Conservation (phyloP, 148 eudicot species). For the Mesembryanthemum crystallinum region DNA sequence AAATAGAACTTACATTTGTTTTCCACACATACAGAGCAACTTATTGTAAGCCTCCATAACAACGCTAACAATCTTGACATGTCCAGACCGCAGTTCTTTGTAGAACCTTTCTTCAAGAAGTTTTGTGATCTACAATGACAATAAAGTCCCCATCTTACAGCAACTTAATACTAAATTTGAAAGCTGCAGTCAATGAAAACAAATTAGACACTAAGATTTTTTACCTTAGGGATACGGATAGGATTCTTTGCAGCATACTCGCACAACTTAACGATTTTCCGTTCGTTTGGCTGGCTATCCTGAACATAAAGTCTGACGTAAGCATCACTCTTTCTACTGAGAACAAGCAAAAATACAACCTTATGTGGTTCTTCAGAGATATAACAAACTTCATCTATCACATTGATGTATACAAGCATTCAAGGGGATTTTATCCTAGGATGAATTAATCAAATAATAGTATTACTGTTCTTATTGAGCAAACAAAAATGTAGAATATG, state of each 20-base stretch:
- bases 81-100: constrained; percentile 78
- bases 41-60: constrained; percentile 65
- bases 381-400: neutral
- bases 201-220: neutral
- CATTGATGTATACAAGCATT: neutral
- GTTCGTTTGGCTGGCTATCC: constrained; percentile 66
- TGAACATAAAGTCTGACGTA: constrained; percentile 31
- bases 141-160: constrained; percentile 4
- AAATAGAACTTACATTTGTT: constrained; percentile 62
- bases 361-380: neutral
- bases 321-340: constrained; percentile 10
- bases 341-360: neutral
- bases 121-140: constrained; percentile 57
- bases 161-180: neutral
- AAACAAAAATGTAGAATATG: constrained; percentile 1
- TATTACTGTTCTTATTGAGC: neutral
- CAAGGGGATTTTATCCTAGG: neutral
- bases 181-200: neutral
- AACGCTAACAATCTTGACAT: constrained; percentile 53
- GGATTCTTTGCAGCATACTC: constrained; percentile 99
- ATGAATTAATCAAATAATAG: neutral
- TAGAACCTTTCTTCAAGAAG: constrained; percentile 87
- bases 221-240: constrained; percentile 85
- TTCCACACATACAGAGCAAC: constrained; percentile 71
- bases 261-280: constrained; percentile 82